These are phyloP conservation scores for Diplodia sapinea DNA, from an alignment of 2,329 filamentous ascomycete genomes.

Conservation along the genomic window DNA sequence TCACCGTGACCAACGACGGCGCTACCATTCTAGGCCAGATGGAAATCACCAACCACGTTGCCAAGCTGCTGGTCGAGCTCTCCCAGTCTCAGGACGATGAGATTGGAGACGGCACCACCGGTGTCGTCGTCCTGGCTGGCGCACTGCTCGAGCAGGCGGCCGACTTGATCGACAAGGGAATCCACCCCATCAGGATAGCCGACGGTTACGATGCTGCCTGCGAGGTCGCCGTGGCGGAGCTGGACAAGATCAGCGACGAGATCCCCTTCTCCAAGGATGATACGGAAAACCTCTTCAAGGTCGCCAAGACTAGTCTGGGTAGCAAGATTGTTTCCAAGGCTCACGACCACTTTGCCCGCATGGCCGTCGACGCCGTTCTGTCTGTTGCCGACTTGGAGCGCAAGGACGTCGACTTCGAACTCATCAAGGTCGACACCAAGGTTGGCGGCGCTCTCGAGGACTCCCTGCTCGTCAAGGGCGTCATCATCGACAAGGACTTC, in stretches of 20 bases:
- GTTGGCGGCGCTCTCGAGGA: slow-evolving; percentile 94
- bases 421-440: slow-evolving; percentile 99
- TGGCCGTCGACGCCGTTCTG: slow-evolving; percentile 94
- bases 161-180: slow-evolving; percentile 98
- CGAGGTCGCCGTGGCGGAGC: slow-evolving; percentile 90
- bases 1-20: slow-evolving; percentile 98
- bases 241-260: slow-evolving; percentile 90
- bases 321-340: slow-evolving; percentile 99
- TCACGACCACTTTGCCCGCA: slow-evolving; percentile 96
- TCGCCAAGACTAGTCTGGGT: slow-evolving; percentile 92
- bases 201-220: slow-evolving; percentile 98
- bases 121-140: slow-evolving; percentile 93
- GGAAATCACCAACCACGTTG: slow-evolving; percentile 98
- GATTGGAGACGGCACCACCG: slow-evolving; percentile 97
- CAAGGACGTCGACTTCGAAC: slow-evolving; percentile 97
- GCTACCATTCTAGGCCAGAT: slow-evolving; percentile 96
- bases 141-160: slow-evolving; percentile 95
- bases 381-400: slow-evolving; percentile 95
- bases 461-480: slow-evolving; percentile 92
- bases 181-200: slow-evolving; percentile 97
- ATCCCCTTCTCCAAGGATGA: slow-evolving; percentile 83
- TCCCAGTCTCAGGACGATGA: slow-evolving; percentile 99
- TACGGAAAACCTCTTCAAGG: slow-evolving; percentile 87
- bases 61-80: slow-evolving; percentile 93
- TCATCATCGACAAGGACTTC: slow-evolving; percentile 99